phyloP scores from a whole-genome alignment of 2,329 filamentous ascomycete species.

The Epichloe bromicola region DNA sequence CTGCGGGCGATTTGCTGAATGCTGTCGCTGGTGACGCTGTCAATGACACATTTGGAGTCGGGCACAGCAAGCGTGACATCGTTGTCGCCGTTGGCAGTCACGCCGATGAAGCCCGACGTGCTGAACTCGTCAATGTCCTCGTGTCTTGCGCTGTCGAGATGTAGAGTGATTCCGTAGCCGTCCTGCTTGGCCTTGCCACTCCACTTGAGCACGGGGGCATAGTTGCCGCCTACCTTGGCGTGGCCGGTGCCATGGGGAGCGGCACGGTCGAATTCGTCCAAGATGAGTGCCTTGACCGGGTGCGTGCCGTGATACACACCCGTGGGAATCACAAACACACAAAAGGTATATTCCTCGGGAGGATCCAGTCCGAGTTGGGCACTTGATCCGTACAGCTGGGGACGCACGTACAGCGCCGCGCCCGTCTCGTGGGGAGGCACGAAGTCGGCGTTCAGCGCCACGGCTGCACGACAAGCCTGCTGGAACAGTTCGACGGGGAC shows the following conservation, averaged over 20 bases:
- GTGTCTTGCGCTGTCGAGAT: constrained; percentile 74
- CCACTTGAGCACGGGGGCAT: constrained; percentile 80
- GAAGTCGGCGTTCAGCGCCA: constrained; percentile 77
- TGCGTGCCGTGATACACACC: constrained; percentile 88
- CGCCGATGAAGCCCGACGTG: constrained; percentile 85
- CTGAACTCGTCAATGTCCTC: constrained; percentile 92
- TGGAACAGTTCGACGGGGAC: constrained; percentile 69
- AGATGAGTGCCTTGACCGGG: constrained; percentile 74
- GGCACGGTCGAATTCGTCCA: constrained; percentile 87
- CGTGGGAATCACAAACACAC: constrained; percentile 80
- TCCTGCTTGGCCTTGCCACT: constrained; percentile 67
- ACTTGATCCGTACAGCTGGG: constrained; percentile 73
- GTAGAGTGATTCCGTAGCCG: constrained; percentile 88
- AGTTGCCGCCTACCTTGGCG: constrained; percentile 94
- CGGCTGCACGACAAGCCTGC: constrained; percentile 63
- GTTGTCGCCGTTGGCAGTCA: constrained; percentile 42
- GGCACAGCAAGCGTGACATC: constrained; percentile 69
- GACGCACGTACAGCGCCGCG: constrained; percentile 85
- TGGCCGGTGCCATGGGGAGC: constrained; percentile 84
- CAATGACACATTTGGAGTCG: constrained; percentile 76
- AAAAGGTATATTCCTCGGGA: constrained; percentile 85
- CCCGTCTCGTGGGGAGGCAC: constrained; percentile 84
- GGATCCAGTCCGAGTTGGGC: constrained; percentile 78
- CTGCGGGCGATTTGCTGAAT: constrained; percentile 61
- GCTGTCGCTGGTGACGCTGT: constrained; percentile 72